Evolutionary conservation across 1,284 basidiomycete genomes (phyloP), one percentile per base, ranked within the genome.

Genomic region (Ceratobasidium sp.): DNA sequence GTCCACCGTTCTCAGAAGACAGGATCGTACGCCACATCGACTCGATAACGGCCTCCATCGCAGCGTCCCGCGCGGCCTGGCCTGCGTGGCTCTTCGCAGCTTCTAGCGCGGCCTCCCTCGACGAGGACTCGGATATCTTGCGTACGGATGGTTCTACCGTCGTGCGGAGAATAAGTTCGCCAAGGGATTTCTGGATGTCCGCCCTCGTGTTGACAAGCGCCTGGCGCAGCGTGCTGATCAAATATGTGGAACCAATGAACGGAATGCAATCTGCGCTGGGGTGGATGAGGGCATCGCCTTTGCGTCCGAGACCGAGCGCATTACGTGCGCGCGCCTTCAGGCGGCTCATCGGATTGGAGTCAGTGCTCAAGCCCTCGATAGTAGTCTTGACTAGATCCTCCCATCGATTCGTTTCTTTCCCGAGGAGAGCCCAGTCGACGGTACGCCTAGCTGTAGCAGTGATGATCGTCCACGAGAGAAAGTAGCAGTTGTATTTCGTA

Each of bases 401-500:
- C 69, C 69, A 71, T 16, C 35, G 16, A 14, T 7, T 38, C 6
- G n/a, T 44, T 9, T 71, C 46, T 30, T 61, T 50, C 6, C 46
- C 11, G 6, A 71, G 55, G 3, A 52, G n/a, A 18, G 57, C 57
- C 69, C 57, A 61, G 57, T 61, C 57, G 7, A 50, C 69, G 4
- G 69, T 61, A 2, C 30, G 21, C 6, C 69, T 43, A 3, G 58
- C 58, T 11, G 30, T 46, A 14, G 38, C 44, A 13, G 55, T 62
- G 32, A 72, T 54, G 4, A 72, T 52, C 0, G 38, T 54, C 70
- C 70, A 72, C 6, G 58, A 72, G 23, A 72, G 32, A 47, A 72
- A 72, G 26, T 72, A 72, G 38, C 70, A 72, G 35, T 72, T 72
- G 70, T 52, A 72, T 4, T 38, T 14, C 23, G 49, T 50, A 46